Evolutionary conservation across 1,139 yeast genomes (phyloP), one percentile per base, ranked within the genome.

Genomic region (Saccharomyces hybrid): DNA sequence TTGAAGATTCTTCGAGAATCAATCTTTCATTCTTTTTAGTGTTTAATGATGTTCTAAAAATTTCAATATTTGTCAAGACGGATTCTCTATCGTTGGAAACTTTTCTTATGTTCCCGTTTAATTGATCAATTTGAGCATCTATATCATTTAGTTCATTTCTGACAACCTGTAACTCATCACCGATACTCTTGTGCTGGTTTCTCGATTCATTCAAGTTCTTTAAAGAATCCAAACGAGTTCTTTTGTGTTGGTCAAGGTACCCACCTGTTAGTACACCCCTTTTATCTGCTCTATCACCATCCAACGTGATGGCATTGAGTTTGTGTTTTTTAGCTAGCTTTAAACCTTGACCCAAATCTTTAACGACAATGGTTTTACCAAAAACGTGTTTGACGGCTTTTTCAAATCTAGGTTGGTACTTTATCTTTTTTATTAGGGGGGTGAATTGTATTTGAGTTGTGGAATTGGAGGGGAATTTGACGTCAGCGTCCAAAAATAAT

Each of bases 221-320:
- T 62, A 88, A 75, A 1, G 87, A 83, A 61, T 88, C 96, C 50
- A 91, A 71, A 59, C 95, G 76, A 0, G 91, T 85, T 74, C 60
- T 81, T 51, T 66, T 66, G 51, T 62, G 62, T 59, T 77, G 79
- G 64, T 89, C 95, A 61, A 88, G 79, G 65, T 80, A 90, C 52
- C 99, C 99, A 71, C 99, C 99, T 16, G 90, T 84, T 53, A 93
- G 71, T 1, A 85, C 87, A 69, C 99, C 99, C 59, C 77, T 82
- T 51, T 80, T 81, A 62, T 89, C 96, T 49, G 89, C 89, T 60
- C 88, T 77, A 67, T 93, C 98, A 60, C 99, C 99, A 69, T 88
- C 95, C 32, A 93, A 73, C 0, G 99, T 93, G 29, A 93, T 86
- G 1, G 96, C 89, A 61, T 81, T 84, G 41, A 91, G 72, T 46